Percentiles rank a stretch among this genome's conserved stretches.
Evolutionary conservation across 345 rosid genomes (phyloP).

Genomic region (Eucalyptus paniculata): DNA sequence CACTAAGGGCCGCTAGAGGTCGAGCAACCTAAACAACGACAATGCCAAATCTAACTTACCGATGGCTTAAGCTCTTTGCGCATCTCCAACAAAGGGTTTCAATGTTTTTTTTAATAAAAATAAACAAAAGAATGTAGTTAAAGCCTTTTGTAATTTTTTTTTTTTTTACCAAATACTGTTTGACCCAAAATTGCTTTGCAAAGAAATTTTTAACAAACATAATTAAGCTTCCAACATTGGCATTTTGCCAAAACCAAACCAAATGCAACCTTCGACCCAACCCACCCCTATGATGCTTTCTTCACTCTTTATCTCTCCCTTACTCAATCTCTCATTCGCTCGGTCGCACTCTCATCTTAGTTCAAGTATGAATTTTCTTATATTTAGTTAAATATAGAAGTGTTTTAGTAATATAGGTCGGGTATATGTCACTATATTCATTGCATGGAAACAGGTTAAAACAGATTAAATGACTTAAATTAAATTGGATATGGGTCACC

Average conservation of each 20-base stretch:
- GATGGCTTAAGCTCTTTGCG: rapidly evolving
- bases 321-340: not conserved
- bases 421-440: not conserved
- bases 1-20: too few relatives aligned
- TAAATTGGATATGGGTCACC: not conserved
- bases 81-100: too few relatives aligned
- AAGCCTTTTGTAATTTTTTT: too few relatives aligned
- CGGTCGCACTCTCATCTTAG: not conserved
- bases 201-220: too few relatives aligned
- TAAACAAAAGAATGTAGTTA: too few relatives aligned
- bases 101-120: too few relatives aligned
- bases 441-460: too few relatives aligned
- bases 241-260: too few relatives aligned
- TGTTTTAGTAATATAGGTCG: not conserved
- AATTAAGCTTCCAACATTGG: too few relatives aligned
- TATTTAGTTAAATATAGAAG: not conserved
- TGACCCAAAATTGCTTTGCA: too few relatives aligned
- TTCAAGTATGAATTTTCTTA: not conserved
- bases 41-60: too few relatives aligned
- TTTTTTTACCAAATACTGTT: too few relatives aligned
- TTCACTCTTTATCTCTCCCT: not conserved
- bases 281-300: not conserved
- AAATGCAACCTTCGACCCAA: not conserved
- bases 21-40: rapidly evolving
- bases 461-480: rapidly evolving